Evolutionary conservation across 805 yeast species (phyloP), one percentile per base, ranked within the genome.

Genomic region (Suhomyces emberorum): DNA sequence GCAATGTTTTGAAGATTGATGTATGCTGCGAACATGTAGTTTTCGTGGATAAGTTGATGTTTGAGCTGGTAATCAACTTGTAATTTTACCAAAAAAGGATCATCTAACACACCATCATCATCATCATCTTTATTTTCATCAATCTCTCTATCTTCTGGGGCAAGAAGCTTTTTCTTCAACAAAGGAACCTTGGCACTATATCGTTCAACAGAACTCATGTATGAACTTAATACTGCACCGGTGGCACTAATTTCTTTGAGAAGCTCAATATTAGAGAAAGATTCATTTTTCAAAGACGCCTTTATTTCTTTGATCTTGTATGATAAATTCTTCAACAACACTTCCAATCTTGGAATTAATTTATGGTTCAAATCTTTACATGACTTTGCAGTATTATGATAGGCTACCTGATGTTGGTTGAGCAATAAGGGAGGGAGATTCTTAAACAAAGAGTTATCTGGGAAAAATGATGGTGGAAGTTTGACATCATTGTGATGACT

Each of bases 181-280:
- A 64, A 60, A 32, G 49, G 79, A 37, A 69, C 68, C 30, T 63
- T 57, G 10, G 41, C 38, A 24, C 57, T 56, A 43, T 65, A 67
- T 12, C 56, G 46, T 37, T 63, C 68, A 9, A 68, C 49, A 1
- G 70, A 49, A 17, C 45, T 38, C 44, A 54, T 57, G 39, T 61
- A 69, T 28, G 45, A 42, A 22, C 49, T 56, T 37, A 81, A 54
- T 21, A 77, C 76, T 27, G 61, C 57, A 38, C 80, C 82, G 1
- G 95, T 82, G 38, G 74, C 77, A 35, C 71, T 71, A 38, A 83
- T 73, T 55, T 68, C 72, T 31, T 51, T 64, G 10, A 58, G 40
- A 18, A 68, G 43, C 6, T 55, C 52, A 14, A 55, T 47, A 42
- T 65, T 67, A 17, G 69, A 63, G 46, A 68, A 68, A 2, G 68